Evolutionary conservation across 2,329 filamentous ascomycete genomes (phyloP).

Genomic region (Sarocladium kiliense): DNA sequence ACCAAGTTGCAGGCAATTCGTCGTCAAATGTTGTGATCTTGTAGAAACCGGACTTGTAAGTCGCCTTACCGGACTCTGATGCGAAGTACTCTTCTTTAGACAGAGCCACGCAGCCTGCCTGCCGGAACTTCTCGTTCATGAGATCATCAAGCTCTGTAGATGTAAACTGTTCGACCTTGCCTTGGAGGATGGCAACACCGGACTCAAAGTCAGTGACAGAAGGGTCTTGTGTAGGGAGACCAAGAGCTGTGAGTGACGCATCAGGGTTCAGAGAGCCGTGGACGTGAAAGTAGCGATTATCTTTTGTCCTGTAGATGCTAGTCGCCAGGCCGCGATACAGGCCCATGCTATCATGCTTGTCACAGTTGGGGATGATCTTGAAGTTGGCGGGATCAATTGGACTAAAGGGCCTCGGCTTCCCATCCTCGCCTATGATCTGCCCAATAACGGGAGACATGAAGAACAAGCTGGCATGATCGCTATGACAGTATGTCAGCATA

Average conservation of each 20-base stretch:
- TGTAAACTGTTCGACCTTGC: neutral
- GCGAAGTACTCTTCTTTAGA: neutral
- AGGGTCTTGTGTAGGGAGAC: neutral
- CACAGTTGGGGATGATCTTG: neutral
- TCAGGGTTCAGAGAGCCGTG: neutral
- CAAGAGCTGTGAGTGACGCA: neutral
- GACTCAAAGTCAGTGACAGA: neutral
- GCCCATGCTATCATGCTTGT: neutral
- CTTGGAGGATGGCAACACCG: neutral
- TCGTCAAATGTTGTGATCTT: neutral
- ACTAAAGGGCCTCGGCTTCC: neutral
- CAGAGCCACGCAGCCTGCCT: neutral
- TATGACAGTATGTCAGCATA: neutral
- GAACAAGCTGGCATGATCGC: neutral
- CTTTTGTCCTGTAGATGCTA: neutral
- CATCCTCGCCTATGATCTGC: neutral
- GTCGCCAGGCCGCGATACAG: neutral
- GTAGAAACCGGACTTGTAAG: neutral
- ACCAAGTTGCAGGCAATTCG: conserved; percentile 25
- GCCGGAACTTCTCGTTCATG: neutral
- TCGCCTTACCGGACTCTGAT: neutral
- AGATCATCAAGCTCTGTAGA: neutral
- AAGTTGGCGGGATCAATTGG: neutral
- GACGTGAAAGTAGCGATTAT: neutral
- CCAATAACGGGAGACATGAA: neutral